Percentiles rank a stretch among this genome's conserved stretches.
These are phyloP conservation scores for Drosera capensis DNA, from an alignment of 148 eudicot genomes.

Conservation along the genomic window DNA sequence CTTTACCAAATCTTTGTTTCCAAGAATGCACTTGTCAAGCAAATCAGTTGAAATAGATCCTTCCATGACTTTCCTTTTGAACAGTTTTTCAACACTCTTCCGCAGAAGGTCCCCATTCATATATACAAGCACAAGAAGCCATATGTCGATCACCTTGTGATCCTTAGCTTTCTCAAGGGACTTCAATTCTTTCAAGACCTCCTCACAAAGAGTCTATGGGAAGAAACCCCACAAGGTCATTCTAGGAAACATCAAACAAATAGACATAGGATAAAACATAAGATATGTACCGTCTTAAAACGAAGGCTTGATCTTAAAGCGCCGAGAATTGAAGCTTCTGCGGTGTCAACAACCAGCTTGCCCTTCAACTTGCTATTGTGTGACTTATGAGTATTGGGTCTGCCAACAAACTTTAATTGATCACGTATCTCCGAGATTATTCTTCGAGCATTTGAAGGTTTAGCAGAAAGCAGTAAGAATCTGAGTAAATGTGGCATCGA, in stretches of 20 bases:
- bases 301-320: constrained; percentile 44
- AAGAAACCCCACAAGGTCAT: not conserved
- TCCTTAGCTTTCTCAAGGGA: constrained; percentile 26
- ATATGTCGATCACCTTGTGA: constrained; percentile 47
- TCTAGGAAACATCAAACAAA: not conserved
- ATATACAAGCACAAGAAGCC: constrained; percentile 39
- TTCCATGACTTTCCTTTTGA: constrained; percentile 38
- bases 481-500: constrained; percentile 44
- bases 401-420: constrained; percentile 31
- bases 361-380: constrained; percentile 31
- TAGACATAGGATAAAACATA: not conserved
- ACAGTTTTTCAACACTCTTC: constrained; percentile 33
- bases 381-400: constrained; percentile 9
- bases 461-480: constrained; percentile 41
- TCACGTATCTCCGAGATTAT: constrained; percentile 41
- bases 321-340: constrained; percentile 36
- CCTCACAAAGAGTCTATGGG: constrained; percentile 35
- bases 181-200: constrained; percentile 39
- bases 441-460: constrained; percentile 30
- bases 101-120: constrained; percentile 36
- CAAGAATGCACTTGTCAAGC: constrained; percentile 38
- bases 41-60: constrained; percentile 27
- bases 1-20: constrained; percentile 32
- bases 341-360: constrained; percentile 22
- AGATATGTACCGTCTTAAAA: constrained; percentile 31